These are phyloP conservation scores for Xylariaceae sp. DNA, from an alignment of 2,329 filamentous ascomycete species.

Conservation along the genomic window DNA sequence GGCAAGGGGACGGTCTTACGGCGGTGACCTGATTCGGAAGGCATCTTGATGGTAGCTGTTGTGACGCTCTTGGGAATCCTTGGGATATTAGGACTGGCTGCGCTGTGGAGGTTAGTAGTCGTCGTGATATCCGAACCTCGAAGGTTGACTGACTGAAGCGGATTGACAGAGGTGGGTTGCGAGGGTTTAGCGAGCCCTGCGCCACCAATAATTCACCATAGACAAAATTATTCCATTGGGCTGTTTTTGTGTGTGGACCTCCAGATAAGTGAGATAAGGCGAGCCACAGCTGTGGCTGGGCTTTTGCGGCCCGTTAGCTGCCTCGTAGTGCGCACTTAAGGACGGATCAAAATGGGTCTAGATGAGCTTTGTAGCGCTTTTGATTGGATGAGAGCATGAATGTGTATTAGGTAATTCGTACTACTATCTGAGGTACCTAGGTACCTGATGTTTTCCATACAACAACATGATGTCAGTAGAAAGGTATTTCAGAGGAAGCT, in stretches of 20 bases:
- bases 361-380: not conserved
- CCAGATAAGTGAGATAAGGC: conserved; percentile 20
- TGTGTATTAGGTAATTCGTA: too few species aligned
- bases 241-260: conserved; percentile 13
- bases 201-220: conserved; percentile 25
- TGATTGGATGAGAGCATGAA: not conserved
- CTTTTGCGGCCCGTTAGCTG: not conserved
- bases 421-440: not conserved
- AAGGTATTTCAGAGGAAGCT: too few species aligned
- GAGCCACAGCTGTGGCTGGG: conserved; percentile 17
- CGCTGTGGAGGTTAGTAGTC: conserved; percentile 32
- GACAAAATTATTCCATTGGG: conserved; percentile 25
- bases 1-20: conserved; percentile 52
- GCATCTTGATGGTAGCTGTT: conserved; percentile 64
- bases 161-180: conserved; percentile 25
- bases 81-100: conserved; percentile 39
- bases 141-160: conserved; percentile 23
- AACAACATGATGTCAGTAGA: not conserved
- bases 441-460: not conserved
- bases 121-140: conserved; percentile 35
- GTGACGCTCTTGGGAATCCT: conserved; percentile 45
- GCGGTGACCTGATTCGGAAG: conserved; percentile 83
- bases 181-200: conserved; percentile 30
- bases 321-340: not conserved
- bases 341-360: not conserved